Evolutionary conservation across 441 rosid genomes (phyloP), one percentile per base, ranked within the genome.

Genomic region (Pelargonium fulgidum): DNA sequence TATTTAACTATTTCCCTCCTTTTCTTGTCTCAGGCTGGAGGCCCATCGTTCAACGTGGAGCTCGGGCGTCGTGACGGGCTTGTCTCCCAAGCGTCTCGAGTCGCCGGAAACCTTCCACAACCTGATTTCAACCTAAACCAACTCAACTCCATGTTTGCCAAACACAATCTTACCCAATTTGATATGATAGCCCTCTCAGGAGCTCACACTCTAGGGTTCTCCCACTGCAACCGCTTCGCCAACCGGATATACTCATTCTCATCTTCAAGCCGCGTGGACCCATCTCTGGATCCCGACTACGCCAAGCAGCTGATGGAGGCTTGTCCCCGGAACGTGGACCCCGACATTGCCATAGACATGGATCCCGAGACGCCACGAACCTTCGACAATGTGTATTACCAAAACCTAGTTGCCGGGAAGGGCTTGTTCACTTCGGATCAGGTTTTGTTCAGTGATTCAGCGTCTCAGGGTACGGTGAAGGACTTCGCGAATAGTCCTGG

Each of bases 121-220:
- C 97, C 96, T 0, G 65, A 74, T 3, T 81, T 85, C 64, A 66
- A 77, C 62, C 83, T 87, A 1, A 68, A 14, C 10, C 81, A 83
- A 62, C 86, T 91, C 0, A 79, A 70, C 17, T 0, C 82, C 2
- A 70, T 85, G 0, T 93, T 93, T 47, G 85, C 83, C 58, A 77
- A 69, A 11, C 64, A 86, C 79, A 74, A 70, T 71, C 90, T 93
- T 11, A 85, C 69, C 13, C 82, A 85, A 52, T 39, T 74, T 4
- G 97, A 93, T 56, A 85, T 89, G 98, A 81, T 93, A 50, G 96
- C 97, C 5, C 90, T 93, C 24, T 93, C 98, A 0, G 97, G 96
- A 29, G 93, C 89, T 4, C 98, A 93, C 66, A 91, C 97, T 0
- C 4, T 93, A 6, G 97, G 97, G 61, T 91, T 89, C 83, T 88